Evolutionary conservation across 1,139 yeast species (phyloP).

Genomic region (Wickerhamomyces sp.): DNA sequence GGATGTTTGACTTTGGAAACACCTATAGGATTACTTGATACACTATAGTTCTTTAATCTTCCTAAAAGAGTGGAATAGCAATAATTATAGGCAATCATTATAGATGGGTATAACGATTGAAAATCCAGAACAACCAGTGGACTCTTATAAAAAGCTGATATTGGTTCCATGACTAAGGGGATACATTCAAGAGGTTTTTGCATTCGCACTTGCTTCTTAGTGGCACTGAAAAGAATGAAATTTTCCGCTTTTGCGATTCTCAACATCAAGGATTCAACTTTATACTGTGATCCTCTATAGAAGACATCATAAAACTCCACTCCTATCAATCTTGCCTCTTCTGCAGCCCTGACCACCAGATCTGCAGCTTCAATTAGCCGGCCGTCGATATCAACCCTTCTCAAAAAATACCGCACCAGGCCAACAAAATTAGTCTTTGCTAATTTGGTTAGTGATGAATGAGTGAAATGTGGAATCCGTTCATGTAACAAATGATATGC

Average conservation of each 20-base stretch:
- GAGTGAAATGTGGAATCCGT: constrained; percentile 60
- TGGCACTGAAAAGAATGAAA: constrained; percentile 70
- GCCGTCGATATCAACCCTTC: constrained; percentile 44
- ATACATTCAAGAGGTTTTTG: constrained; percentile 86
- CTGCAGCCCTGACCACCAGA: constrained; percentile 66
- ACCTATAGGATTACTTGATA: constrained; percentile 49
- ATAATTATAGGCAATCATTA: constrained; percentile 86
- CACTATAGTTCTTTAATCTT: constrained; percentile 48
- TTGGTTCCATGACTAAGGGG: constrained; percentile 91
- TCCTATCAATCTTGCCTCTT: constrained; percentile 82
- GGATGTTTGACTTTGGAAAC: constrained; percentile 45
- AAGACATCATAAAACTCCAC: constrained; percentile 85
- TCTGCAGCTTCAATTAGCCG: constrained; percentile 60
- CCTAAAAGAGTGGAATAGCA: constrained; percentile 90
- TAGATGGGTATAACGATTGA: constrained; percentile 90
- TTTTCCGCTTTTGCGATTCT: constrained; percentile 76
- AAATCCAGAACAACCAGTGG: constrained; percentile 89
- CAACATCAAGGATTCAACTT: constrained; percentile 78
- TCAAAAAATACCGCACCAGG: constrained; percentile 49
- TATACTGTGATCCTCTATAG: constrained; percentile 88
- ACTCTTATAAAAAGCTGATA: constrained; percentile 76
- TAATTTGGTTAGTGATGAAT: constrained; percentile 50
- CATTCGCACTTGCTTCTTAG: constrained; percentile 72
- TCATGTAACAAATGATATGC: constrained; percentile 62
- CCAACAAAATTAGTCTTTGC: constrained; percentile 32